Percentiles rank a stretch among this genome's conserved stretches.
Conservation (phyloP, 2,329 filamentous ascomycete genomes). For the Lachnellula hyalina region DNA sequence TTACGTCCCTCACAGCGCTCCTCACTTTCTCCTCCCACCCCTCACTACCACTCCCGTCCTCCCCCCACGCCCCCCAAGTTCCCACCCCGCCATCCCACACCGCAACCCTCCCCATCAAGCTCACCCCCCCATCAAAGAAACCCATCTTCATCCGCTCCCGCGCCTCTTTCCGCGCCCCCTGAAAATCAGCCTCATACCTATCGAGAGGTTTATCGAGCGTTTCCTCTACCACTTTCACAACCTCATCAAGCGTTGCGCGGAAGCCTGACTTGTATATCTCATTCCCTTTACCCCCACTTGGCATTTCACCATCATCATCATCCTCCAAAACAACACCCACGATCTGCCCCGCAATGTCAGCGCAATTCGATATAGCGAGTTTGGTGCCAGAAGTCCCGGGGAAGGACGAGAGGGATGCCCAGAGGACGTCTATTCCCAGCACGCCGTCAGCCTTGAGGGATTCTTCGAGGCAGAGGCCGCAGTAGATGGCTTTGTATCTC, state of each 20-base stretch:
- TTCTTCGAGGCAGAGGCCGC: conserved; percentile 12
- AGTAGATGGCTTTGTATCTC: conserved; percentile 14
- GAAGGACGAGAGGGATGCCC: background rate
- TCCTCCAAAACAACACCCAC: too few species aligned
- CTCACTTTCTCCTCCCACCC: background rate
- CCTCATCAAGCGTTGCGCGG: conserved; percentile 3
- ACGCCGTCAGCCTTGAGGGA: conserved; percentile 13
- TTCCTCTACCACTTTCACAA: conserved; percentile 7
- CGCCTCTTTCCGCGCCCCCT: conserved; percentile 13
- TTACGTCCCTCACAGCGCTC: conserved; percentile 4
- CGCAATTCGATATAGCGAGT: too few species aligned
- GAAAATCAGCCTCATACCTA: conserved; percentile 13
- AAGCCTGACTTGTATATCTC: conserved; percentile 5
- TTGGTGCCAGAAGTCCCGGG: too few species aligned
- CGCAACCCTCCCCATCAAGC: conserved; percentile 14
- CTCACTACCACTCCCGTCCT: background rate
- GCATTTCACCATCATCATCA: too few species aligned
- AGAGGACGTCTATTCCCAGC: conserved; percentile 9
- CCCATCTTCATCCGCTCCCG: conserved; percentile 15
- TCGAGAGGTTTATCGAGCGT: conserved; percentile 8
- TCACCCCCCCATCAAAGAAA: conserved; percentile 15
- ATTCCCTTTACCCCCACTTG: background rate
- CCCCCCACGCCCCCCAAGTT: conserved; percentile 8
- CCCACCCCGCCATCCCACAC: conserved; percentile 13
- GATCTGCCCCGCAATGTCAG: too few species aligned